Conservation (phyloP, 2,329 filamentous ascomycete species). For the Thielaviopsis ethacetica region DNA sequence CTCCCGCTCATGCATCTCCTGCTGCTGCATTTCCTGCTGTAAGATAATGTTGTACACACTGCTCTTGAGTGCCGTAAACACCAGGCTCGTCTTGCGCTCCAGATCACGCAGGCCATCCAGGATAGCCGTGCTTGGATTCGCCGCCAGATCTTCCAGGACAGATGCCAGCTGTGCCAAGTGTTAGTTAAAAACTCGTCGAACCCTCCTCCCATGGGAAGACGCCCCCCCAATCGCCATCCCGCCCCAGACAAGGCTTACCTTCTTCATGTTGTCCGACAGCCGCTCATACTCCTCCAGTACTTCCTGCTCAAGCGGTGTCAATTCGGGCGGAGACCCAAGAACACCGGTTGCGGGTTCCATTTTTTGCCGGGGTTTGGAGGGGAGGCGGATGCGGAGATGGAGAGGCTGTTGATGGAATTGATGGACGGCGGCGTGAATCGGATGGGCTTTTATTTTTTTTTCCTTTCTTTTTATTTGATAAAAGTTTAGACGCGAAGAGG, state of each 20-base stretch:
- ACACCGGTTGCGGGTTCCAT: conserved; percentile 8
- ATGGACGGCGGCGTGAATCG: not conserved
- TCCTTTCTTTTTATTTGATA: not conserved
- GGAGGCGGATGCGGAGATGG: not conserved
- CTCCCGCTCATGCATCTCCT: conserved; percentile 12
- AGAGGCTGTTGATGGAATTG: not conserved
- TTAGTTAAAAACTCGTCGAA: not conserved
- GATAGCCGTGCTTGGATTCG: conserved; percentile 62
- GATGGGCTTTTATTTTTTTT: not conserved
- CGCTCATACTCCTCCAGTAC: conserved; percentile 87
- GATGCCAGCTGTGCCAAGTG: conserved; percentile 33
- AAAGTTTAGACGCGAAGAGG: too few species aligned
- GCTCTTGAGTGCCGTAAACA: conserved; percentile 91
- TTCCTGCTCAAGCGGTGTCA: conserved; percentile 77
- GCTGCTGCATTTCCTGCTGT: conserved; percentile 66
- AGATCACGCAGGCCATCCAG: conserved; percentile 73
- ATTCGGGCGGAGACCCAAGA: conserved; percentile 29
- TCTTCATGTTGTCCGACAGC: conserved; percentile 79
- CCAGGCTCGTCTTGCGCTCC: conserved; percentile 85
- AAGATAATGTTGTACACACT: conserved; percentile 97
- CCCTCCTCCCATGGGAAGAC: too few species aligned
- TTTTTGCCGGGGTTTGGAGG: not conserved
- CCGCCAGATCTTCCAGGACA: conserved; percentile 46
- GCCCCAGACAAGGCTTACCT: conserved; percentile 37
- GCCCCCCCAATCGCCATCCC: too few species aligned